Percentiles rank a stretch among this genome's conserved stretches.
phyloP scores from a whole-genome alignment of 345 rosid genomes.

The Eucalyptus brandiana region DNA sequence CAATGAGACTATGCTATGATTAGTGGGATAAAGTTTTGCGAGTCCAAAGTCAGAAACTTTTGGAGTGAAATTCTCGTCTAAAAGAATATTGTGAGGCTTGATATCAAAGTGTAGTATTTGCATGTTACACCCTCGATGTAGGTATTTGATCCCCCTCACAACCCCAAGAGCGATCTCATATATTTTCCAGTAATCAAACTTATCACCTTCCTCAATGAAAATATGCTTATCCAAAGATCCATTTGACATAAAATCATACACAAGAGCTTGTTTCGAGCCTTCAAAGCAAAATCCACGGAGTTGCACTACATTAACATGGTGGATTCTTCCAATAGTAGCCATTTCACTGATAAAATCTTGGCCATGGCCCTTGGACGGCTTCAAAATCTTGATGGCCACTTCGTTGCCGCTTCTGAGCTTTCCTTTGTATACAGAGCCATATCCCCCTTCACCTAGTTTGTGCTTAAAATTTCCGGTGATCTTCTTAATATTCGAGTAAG shows the following conservation, averaged over 20 bases:
- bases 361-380: neutral
- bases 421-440: neutral
- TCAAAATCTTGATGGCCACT: neutral
- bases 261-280: neutral
- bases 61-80: too few species aligned
- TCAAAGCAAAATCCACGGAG: neutral
- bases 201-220: neutral
- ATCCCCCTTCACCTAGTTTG: neutral
- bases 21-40: too few species aligned
- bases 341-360: neutral
- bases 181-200: neutral
- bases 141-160: accelerated
- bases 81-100: too few species aligned
- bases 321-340: neutral
- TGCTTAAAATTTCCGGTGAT: neutral
- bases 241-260: neutral
- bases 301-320: neutral
- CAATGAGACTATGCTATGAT: too few species aligned
- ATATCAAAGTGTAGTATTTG: too few species aligned
- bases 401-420: neutral
- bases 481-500: neutral
- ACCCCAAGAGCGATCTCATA: neutral
- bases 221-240: neutral
- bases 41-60: too few species aligned
- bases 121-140: too few species aligned